A percentile compares a stretch with the other conserved stretches of the same genome.
phyloP scores from a whole-genome alignment of 2,329 filamentous ascomycete species.

The Colletotrichum noveboracense region DNA sequence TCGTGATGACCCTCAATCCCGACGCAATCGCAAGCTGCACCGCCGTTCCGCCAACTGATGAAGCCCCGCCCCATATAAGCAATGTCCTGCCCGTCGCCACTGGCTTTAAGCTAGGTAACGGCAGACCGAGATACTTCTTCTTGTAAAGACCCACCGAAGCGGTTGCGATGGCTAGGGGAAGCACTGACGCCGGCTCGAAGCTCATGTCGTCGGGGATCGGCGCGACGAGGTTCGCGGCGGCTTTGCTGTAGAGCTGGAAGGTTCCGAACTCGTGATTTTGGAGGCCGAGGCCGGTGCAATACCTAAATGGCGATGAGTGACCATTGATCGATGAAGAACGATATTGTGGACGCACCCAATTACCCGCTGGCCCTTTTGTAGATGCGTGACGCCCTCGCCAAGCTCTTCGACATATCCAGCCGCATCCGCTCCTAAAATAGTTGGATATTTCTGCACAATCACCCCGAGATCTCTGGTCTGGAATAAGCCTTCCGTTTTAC shows the following conservation, averaged over 20 bases:
- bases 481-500: rapidly evolving
- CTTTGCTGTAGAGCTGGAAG: slow-evolving; percentile 7
- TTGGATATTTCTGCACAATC: background rate
- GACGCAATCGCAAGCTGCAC: slow-evolving; percentile 49
- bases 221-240: background rate
- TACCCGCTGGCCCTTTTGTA: slow-evolving; percentile 29
- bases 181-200: slow-evolving; percentile 1
- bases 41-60: slow-evolving; percentile 47
- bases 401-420: slow-evolving; percentile 27
- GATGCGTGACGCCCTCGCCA: slow-evolving; percentile 23
- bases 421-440: slow-evolving; percentile 22
- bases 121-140: slow-evolving; percentile 20
- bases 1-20: slow-evolving; percentile 50
- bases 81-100: slow-evolving; percentile 21
- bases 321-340: too few relatives aligned
- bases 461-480: background rate
- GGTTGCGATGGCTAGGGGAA: slow-evolving; percentile 17
- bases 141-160: slow-evolving; percentile 26
- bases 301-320: background rate
- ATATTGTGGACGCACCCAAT: background rate
- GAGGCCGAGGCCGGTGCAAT: background rate
- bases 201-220: background rate
- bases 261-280: background rate
- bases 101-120: background rate
- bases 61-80: slow-evolving; percentile 53